These are phyloP conservation scores for Nicotiana obtusifolia DNA, from an alignment of 257 asterid genomes.

Conservation along the genomic window DNA sequence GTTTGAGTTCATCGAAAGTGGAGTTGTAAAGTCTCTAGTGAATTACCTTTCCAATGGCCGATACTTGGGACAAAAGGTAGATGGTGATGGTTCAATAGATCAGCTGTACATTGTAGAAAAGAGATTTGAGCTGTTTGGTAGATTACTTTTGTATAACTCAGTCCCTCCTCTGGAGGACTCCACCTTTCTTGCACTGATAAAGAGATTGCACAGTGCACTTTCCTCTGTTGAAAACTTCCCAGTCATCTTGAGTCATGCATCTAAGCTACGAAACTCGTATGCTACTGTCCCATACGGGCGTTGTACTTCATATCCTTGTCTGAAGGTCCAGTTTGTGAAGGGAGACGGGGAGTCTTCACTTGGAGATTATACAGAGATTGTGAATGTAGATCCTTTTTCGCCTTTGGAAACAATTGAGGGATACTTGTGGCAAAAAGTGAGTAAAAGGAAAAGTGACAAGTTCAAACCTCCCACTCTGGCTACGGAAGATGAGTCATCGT, in stretches of 20 bases:
- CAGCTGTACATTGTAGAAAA: conserved; percentile 36
- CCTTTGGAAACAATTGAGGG: conserved; percentile 58
- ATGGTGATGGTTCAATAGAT: conserved; percentile 7
- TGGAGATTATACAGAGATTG: conserved; percentile 43
- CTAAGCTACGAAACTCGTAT: conserved; percentile 52
- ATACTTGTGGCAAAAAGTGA: conserved; percentile 62
- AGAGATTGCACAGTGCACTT: conserved; percentile 66
- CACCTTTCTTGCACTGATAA: conserved; percentile 39
- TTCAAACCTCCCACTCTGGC: conserved; percentile 24
- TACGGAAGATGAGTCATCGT: conserved; percentile 24
- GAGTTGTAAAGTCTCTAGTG: conserved; percentile 64
- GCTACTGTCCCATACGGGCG: conserved; percentile 75
- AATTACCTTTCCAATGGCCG: conserved; percentile 51
- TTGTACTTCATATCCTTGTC: conserved; percentile 59
- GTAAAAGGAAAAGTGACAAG: conserved; percentile 26
- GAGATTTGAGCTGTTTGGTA: conserved; percentile 72
- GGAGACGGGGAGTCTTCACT: conserved; percentile 51
- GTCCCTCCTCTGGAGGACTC: conserved; percentile 34
- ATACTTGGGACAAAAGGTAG: conserved; percentile 31
- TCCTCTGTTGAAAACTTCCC: conserved; percentile 82
- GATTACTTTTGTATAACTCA: conserved; percentile 39
- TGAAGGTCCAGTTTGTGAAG: conserved; percentile 73
- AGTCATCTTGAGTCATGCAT: conserved; percentile 43
- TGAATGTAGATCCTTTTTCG: conserved; percentile 78
- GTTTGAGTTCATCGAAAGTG: conserved; percentile 97